phyloP scores from a whole-genome alignment of 2,329 filamentous ascomycete species.

The Penicillium psychrosexuale region DNA sequence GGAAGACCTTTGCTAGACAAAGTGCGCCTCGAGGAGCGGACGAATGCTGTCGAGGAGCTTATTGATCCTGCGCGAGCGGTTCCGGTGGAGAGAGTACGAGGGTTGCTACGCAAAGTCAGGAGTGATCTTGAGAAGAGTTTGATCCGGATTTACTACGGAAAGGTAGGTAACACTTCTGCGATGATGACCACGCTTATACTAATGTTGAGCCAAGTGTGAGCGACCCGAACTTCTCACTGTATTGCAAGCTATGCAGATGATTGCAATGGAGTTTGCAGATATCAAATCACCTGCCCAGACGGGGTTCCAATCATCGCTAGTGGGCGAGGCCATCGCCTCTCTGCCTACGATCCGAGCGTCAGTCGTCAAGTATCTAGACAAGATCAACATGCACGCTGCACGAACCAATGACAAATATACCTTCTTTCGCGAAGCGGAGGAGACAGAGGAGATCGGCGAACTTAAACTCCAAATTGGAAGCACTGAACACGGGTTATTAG shows the following conservation, averaged over 20 bases:
- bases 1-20: conserved; percentile 83
- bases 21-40: conserved; percentile 68
- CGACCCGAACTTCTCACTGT: conserved; percentile 82
- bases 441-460: conserved; percentile 83
- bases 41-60: conserved; percentile 83
- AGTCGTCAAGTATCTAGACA: conserved; percentile 72
- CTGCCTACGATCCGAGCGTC: conserved; percentile 73
- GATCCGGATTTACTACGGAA: conserved; percentile 95
- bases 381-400: conserved; percentile 80
- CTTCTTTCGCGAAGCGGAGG: conserved; percentile 84
- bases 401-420: conserved; percentile 85
- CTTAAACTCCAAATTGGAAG: conserved; percentile 88
- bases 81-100: conserved; percentile 70
- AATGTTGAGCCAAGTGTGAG: conserved; percentile 56
- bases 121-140: conserved; percentile 88
- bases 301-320: conserved; percentile 67
- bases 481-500: conserved; percentile 83
- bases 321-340: conserved; percentile 68
- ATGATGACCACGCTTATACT: conserved; percentile 7
- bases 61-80: conserved; percentile 63
- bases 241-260: conserved; percentile 78
- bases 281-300: conserved; percentile 63
- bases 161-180: conserved; percentile 41
- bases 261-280: conserved; percentile 71
- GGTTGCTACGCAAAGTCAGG: conserved; percentile 67